Base-by-base conservation (phyloP, 306 rosid species). In the Trifolium pratense region DNA sequence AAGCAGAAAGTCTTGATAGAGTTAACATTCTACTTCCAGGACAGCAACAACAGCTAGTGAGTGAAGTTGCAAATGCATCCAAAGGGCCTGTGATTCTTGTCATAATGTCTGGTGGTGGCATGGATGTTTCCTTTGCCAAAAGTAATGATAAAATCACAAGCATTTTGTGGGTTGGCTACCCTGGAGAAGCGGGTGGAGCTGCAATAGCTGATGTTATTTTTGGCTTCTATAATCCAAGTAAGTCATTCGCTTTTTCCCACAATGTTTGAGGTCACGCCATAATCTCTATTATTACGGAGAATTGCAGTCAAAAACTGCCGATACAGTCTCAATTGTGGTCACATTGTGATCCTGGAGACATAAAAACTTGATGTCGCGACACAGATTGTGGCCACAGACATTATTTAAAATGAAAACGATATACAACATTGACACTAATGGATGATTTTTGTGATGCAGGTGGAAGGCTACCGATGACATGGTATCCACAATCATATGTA, bases 111-210 rank as follows among this genome's bases (percentile, higher is more conserved):
- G 99, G 97, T n/a, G 99, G 99, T 61, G 97, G 99, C 56, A 85
- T 94, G 75, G 99, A 94, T 60, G 76, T 94, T 37, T 80, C 96
- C 53, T 94, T 91, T 76, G 99, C 99, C 1, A 94, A 91, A 80
- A 77, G 43, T 60, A 66, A 87, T 65, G 81, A 71, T 29, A 94
- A 94, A 76, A 86, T 94, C 46, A 77, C 89, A n/a, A 91, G 97
- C 89, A 94, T 94, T 74, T 85, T 94, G 3, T 94, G 99, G 99
- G 91, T 94, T 69, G 99, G 99, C 39, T 94, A 88, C 85, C 99
- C 99, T 0, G 99, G 99, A 45, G 96, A 94, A 84, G 99, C 99
- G 9, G 99, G 99, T 61, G 99, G 99, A 80, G 96, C 97, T 48
- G 97, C 97, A 78, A 79, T 94, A 13, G 90, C 99, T 43, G 99